Base-by-base conservation (phyloP, 108 stramenopile genomes). In the Schizochytrium sp. region DNA sequence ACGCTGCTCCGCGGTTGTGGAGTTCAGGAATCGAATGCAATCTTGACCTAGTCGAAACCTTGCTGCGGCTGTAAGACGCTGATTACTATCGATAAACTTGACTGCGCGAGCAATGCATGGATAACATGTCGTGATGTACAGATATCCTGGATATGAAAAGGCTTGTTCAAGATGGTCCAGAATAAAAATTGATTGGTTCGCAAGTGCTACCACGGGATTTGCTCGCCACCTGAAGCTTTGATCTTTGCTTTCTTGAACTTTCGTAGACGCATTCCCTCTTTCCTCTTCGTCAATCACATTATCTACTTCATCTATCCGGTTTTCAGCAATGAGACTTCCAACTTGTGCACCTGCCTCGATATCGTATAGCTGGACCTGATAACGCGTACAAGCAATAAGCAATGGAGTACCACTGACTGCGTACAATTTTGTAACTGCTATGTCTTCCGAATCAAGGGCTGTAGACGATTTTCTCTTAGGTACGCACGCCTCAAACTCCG, bases 291-390 rank as follows among this genome's bases (percentile, higher is more conserved):
- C 28, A 28, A 28, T 28, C 28, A 28, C 28, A 28, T 28, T 28
- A 28, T 28, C 28, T 28, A 28, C 28, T 28, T 28, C 28, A 28
- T 28, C 28, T 28, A 28, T 28, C 28, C 28, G 28, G 28, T 28
- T 28, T 28, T 28, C 28, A 8, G 64, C 19, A 12, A 44, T 44
- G 3, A 69, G 64, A 7, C 10, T 44, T 1, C 64, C 64, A 40
- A 83, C 47, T 2, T 83, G 76, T 10, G 76, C 76, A 1, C 53
- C 50, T 5, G 76, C 76, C 76, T 83, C 76, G 50, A 83, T 55
- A 50, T 83, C 76, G 53, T 83, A 83, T 5, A 49, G n/a, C 5
- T 53, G 76, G 15, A 83, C 45, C 15, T 83, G 50, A 7, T 7
- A 69, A 7, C 15, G 64, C 47, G 76, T 83, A 7, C 15, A 38